Evolutionary conservation across 2,329 filamentous ascomycete genomes (phyloP).

Genomic region (Dryadomyces sulphureus): DNA sequence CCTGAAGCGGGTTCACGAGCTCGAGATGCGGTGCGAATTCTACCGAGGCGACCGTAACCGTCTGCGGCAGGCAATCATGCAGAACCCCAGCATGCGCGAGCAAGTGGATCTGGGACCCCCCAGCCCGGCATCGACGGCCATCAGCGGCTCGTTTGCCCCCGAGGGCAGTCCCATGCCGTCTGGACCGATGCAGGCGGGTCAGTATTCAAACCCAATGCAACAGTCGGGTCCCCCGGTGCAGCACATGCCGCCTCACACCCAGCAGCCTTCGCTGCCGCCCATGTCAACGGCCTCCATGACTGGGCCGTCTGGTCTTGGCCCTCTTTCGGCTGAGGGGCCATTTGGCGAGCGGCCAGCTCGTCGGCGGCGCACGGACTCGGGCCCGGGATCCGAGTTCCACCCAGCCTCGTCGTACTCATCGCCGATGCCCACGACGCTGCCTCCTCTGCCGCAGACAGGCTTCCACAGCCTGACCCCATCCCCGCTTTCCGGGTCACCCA

Average conservation of each 20-base stretch:
- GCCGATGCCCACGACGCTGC: constrained; percentile 2
- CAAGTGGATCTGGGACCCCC: constrained; percentile 34
- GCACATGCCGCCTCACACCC: neutral
- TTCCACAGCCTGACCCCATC: constrained; percentile 9
- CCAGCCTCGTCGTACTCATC: constrained; percentile 1
- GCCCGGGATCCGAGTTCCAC: constrained; percentile 4
- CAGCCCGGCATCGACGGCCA: constrained; percentile 27
- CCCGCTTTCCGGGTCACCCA: constrained; percentile 7
- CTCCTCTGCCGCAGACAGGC: neutral
- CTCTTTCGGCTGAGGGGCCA: constrained; percentile 12
- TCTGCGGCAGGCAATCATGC: constrained; percentile 49
- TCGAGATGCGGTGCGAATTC: constrained; percentile 52
- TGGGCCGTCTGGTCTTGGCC: constrained; percentile 12
- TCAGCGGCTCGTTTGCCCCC: constrained; percentile 20
- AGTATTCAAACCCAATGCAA: constrained; percentile 6
- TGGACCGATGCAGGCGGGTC: neutral
- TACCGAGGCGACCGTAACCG: constrained; percentile 61
- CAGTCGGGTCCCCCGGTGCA: neutral
- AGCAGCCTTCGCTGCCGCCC: constrained; percentile 3
- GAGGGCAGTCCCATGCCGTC: constrained; percentile 20
- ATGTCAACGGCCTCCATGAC: constrained; percentile 2
- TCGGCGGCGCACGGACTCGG: constrained; percentile 9
- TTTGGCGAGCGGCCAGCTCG: constrained; percentile 9
- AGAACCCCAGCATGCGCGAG: constrained; percentile 41
- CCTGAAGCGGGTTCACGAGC: constrained; percentile 33